phyloP scores from a whole-genome alignment of 75 land plant genomes.

The Pinus albicaulis region DNA sequence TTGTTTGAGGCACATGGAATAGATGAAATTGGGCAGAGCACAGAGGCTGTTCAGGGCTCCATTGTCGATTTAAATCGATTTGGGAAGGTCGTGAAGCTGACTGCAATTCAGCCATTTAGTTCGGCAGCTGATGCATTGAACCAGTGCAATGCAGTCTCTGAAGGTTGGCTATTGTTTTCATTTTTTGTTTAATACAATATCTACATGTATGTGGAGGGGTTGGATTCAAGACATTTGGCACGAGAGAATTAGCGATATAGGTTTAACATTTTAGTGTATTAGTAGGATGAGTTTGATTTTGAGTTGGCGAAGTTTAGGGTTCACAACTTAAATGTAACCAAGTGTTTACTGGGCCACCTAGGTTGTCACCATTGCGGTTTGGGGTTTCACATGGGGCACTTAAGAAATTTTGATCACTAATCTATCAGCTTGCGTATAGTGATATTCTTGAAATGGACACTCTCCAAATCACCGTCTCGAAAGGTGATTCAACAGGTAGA shows the following conservation, averaged over 20 bases:
- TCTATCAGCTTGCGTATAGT: too few relatives aligned
- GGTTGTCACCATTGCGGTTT: too few relatives aligned
- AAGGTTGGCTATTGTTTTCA: conserved; percentile 37
- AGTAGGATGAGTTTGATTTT: neutral
- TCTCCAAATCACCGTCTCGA: too few relatives aligned
- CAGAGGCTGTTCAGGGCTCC: conserved; percentile 81
- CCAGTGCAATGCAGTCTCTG: conserved; percentile 91
- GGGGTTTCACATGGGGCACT: too few relatives aligned
- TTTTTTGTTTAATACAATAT: too few relatives aligned
- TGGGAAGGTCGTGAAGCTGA: conserved; percentile 86
- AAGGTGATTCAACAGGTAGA: too few relatives aligned
- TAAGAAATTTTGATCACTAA: too few relatives aligned
- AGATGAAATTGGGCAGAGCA: conserved; percentile 93
- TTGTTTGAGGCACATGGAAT: conserved; percentile 78
- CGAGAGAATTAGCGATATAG: neutral
- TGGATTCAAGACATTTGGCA: neutral
- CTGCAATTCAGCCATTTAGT: conserved; percentile 76
- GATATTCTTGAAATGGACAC: too few relatives aligned
- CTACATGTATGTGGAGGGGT: too few relatives aligned
- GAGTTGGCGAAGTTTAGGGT: too few relatives aligned
- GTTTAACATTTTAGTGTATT: neutral
- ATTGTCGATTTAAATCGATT: conserved; percentile 79
- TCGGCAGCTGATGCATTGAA: conserved; percentile 92
- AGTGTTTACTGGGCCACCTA: too few relatives aligned
- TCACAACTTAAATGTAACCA: too few relatives aligned